Evolutionary conservation across 139 green algal species (phyloP).

Genomic region (Desmodesmus armatus): DNA sequence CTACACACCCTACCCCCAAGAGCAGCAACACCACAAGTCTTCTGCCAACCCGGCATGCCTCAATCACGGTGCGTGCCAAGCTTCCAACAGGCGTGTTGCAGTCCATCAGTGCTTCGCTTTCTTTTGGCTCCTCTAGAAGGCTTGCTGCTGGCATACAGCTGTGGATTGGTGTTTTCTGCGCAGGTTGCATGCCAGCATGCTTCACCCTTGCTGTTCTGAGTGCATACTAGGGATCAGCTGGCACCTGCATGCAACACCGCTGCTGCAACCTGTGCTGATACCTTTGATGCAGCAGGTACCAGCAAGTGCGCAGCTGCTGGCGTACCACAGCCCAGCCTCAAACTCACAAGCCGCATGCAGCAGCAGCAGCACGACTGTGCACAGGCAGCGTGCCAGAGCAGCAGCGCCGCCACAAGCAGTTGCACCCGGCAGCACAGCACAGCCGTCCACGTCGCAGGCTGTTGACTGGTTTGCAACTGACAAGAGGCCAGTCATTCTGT

Average conservation of each 20-base stretch:
- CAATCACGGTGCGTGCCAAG: too few species aligned
- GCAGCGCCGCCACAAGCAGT: not conserved
- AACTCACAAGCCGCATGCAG: not conserved
- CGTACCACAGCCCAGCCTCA: not conserved
- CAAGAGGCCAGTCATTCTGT: conserved; percentile 82
- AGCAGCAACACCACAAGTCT: too few species aligned
- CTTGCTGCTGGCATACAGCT: not conserved
- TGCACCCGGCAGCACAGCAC: not conserved
- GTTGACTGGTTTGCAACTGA: conserved; percentile 77
- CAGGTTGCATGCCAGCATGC: not conserved
- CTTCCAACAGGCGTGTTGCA: too few species aligned
- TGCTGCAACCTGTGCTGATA: not conserved
- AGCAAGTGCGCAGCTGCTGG: conserved; percentile 4
- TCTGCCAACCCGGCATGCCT: too few species aligned
- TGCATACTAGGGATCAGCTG: too few species aligned
- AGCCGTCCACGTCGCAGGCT: not conserved
- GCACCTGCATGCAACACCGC: too few species aligned
- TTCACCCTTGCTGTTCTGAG: too few species aligned
- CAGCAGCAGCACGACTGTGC: not conserved
- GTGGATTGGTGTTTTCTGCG: not conserved
- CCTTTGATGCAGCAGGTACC: not conserved
- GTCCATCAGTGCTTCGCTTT: not conserved
- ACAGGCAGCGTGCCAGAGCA: conserved; percentile 3
- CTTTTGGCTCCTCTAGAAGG: not conserved
- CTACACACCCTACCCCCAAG: too few species aligned